Conservation (phyloP, 257 asterid genomes). For the Capsicum rhomboideum region DNA sequence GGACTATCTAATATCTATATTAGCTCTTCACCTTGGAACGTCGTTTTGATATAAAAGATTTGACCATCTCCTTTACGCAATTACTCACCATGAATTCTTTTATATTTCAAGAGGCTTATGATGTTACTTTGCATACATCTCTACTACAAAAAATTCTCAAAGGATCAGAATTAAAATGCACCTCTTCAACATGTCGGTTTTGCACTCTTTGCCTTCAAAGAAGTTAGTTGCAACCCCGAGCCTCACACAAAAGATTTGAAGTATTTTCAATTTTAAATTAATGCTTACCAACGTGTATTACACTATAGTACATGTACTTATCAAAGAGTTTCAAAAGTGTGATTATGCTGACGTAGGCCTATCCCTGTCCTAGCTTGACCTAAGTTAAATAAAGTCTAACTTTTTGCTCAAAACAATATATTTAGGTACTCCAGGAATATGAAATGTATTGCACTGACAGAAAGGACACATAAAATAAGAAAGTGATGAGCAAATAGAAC, state of each 20-base stretch:
- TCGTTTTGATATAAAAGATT: not conserved
- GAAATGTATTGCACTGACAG: not conserved
- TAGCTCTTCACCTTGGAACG: not conserved
- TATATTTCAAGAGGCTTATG: not conserved
- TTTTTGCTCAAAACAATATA: not conserved
- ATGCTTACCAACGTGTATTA: not conserved
- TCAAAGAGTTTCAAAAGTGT: not conserved
- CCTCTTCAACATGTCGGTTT: not conserved
- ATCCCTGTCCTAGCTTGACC: not conserved
- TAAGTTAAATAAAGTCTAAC: not conserved
- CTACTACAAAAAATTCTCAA: not conserved
- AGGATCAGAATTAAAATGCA: not conserved
- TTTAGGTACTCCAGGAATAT: not conserved
- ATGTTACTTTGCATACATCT: not conserved
- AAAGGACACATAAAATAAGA: not conserved
- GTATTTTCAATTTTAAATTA: not conserved
- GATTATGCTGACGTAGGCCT: not conserved
- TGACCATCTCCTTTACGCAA: not conserved
- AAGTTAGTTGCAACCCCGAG: not conserved
- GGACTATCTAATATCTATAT: not conserved
- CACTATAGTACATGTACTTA: not conserved
- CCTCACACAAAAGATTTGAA: not conserved
- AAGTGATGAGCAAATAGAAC: not conserved
- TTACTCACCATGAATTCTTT: not conserved
- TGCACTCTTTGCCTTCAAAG: not conserved